Evolutionary conservation across 2,329 filamentous ascomycete species (phyloP).

Genomic region (Xylaria hypoxylon): DNA sequence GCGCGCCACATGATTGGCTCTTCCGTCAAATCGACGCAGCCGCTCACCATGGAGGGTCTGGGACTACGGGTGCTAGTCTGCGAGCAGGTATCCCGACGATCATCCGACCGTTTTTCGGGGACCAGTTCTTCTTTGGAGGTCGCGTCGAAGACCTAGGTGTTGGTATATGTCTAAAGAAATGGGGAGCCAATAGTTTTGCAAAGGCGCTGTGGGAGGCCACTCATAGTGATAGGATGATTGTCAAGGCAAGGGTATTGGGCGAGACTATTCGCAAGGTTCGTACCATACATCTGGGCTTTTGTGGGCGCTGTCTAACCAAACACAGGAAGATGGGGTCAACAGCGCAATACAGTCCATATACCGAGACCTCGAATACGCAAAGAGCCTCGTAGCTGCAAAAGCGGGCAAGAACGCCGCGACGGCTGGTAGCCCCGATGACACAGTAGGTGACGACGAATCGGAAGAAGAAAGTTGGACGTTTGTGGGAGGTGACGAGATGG

Average conservation of each 20-base stretch:
- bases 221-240: conserved; percentile 89
- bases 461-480: conserved; percentile 93
- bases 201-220: conserved; percentile 92
- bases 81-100: conserved; percentile 93
- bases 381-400: conserved; percentile 79
- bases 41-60: conserved; percentile 92
- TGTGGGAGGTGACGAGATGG: conserved; percentile 67
- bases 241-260: conserved; percentile 83
- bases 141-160: conserved; percentile 94
- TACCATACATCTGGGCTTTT: conserved; percentile 38
- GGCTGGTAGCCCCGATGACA: conserved; percentile 49
- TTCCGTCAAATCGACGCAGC: conserved; percentile 94
- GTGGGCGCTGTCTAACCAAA: conserved; percentile 37
- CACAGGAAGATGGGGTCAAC: conserved; percentile 89
- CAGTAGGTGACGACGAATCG: conserved; percentile 64
- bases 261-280: conserved; percentile 87
- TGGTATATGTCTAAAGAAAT: conserved; percentile 86
- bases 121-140: conserved; percentile 95
- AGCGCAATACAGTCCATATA: conserved; percentile 93
- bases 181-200: conserved; percentile 88
- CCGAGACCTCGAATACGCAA: conserved; percentile 93
- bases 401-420: conserved; percentile 61
- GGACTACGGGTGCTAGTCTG: conserved; percentile 93
- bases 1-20: conserved; percentile 95
- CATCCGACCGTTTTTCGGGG: conserved; percentile 96